Base-by-base conservation (phyloP, 257 asterid genomes). In the Leptodermis oblonga region DNA sequence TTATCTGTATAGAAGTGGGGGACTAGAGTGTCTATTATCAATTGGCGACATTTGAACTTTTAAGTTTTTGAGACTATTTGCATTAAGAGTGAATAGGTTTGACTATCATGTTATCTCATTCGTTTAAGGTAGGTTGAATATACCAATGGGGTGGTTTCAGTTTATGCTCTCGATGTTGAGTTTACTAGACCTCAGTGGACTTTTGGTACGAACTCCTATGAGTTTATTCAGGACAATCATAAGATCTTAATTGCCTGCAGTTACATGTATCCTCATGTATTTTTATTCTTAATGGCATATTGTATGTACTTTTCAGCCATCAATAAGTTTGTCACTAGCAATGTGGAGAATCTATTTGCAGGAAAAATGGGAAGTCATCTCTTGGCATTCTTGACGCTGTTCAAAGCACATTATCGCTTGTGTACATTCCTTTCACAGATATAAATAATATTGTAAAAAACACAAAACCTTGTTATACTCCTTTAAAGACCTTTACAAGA, bases 161-260 rank as follows among this genome's bases (percentile, higher is more conserved):
- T 93, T 71, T 88, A 86, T 83, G 65, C 87, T 11, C 71, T 86
- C 65, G 64, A 88, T 77, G 96, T 92, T 20, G 99, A 93, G 86
- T 93, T 93, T 81, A 73, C 97, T 34, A 87, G 83, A 79, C 99
- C 99, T 22, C 79, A 90, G 51, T 90, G 99, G 99, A 78, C 81
- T 70, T 93, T 93, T 77, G 97, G 99, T 66, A 74, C 79, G 87
- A 89, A 77, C 88, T 87, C 99, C 7, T 93, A 81, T 70, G 99
- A 88, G 54, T 86, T 93, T 82, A 70, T 93, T 72, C 82, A 51
- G 67, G 72, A 76, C 53, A 77, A 72, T 61, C 81, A 76, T 74
- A 77, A 81, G 70, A 78, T 75, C 73, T 75, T 86, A 74, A 81
- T 93, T 80, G 96, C 95, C 75, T 93, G 96, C 88, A 81, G 74